Base-by-base conservation (phyloP, 2,329 filamentous ascomycete species). In the Claviceps cyperi region DNA sequence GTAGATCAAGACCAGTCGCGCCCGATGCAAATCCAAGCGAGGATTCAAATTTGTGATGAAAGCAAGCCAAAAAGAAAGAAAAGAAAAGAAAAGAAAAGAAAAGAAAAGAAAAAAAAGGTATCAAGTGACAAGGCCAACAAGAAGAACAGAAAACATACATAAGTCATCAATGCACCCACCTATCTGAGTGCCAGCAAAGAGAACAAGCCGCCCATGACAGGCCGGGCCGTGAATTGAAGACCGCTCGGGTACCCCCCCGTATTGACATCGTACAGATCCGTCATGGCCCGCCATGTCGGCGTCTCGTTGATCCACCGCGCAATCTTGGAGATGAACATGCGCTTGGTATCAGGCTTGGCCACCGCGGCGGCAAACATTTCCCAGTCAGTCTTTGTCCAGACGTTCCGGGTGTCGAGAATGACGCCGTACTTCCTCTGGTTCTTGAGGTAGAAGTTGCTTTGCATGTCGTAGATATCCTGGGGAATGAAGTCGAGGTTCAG, bases 321-420 rank as follows among this genome's bases (percentile, higher is more conserved):
- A 43, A 91, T 75, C 37, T 78, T 75, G 46, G 78, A 70, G 48
- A 91, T 71, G 57, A 94, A 85, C 62, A 81, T 72, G 11, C 72
- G 66, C 50, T 80, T 74, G 1, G 84, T 84, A 32, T 71, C 65
- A 49, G 71, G 64, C 41, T 73, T 74, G 0, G 85, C 77, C 11
- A 90, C 81, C 9, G 87, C 83, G n/a, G 88, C 88, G 5, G 80
- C 78, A 68, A 89, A 90, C 63, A 92, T 80, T 62, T 90, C 81
- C 88, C 88, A 94, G 69, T 94, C 88, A 0, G 79, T 80, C 69
- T 94, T 94, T 54, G 86, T 85, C 69, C 88, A 91, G 1, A 82
- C 70, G 66, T 92, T 86, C 46, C 88, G 80, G 44, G 78, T 83
- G 68, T 94, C 88, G 9, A 94, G 79, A 0, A 87, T 83, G 0